Percentiles rank a stretch among this genome's conserved stretches.
These are phyloP conservation scores for Pelagophyceae sp. DNA, from an alignment of 352 stramenopile genomes.

Conservation along the genomic window DNA sequence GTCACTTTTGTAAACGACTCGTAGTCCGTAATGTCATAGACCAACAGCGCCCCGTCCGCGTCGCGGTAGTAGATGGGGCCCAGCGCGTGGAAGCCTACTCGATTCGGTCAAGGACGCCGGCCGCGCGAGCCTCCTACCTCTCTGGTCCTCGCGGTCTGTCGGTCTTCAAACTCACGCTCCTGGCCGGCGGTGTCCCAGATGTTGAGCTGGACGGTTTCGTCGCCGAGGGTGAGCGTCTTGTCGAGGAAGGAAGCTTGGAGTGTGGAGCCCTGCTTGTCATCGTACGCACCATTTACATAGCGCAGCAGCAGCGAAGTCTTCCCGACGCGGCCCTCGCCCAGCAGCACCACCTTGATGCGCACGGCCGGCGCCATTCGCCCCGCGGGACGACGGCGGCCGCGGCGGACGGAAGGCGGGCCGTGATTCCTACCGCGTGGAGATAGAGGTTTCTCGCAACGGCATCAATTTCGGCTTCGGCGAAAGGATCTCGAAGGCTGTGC, in stretches of 20 bases:
- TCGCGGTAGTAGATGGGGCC: conserved; percentile 58
- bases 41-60: conserved; percentile 68
- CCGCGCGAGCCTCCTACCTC: too few relatives aligned
- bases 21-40: conserved; percentile 76
- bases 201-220: conserved; percentile 48
- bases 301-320: conserved; percentile 87
- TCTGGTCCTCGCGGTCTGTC: too few relatives aligned
- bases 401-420: too few relatives aligned
- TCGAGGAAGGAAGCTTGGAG: conserved; percentile 84
- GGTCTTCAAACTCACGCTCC: conserved; percentile 4
- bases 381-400: too few relatives aligned
- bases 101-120: too few relatives aligned
- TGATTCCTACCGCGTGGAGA: too few relatives aligned
- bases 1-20: conserved; percentile 76
- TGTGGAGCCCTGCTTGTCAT: conserved; percentile 77
- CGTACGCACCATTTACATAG: conserved; percentile 83
- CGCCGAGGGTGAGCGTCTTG: conserved; percentile 65
- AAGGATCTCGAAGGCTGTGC: too few relatives aligned
- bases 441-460: too few relatives aligned
- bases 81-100: conserved; percentile 64
- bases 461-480: too few relatives aligned
- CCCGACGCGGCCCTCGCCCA: conserved; percentile 69
- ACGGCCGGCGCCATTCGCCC: too few relatives aligned
- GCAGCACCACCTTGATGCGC: conserved; percentile 32
- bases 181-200: conserved; percentile 74